Evolutionary conservation across 345 rosid species (phyloP).

Genomic region (Euphorbia peplus): DNA sequence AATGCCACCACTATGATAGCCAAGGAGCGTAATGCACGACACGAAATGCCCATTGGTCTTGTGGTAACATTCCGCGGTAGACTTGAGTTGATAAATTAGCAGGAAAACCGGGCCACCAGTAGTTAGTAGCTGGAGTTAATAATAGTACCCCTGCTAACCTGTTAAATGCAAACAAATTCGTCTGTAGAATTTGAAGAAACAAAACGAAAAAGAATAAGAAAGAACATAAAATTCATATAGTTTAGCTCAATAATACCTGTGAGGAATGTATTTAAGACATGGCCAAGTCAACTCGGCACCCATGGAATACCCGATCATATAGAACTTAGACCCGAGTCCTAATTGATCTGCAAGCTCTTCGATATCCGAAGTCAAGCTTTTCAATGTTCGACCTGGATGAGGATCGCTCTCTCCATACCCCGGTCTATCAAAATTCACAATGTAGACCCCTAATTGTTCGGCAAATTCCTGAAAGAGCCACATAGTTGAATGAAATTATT

Average conservation of each 20-base stretch:
- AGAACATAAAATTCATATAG: neutral
- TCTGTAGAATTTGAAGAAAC: neutral
- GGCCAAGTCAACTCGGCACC: constrained; percentile 22
- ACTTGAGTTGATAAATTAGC: constrained; percentile 20
- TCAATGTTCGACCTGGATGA: constrained; percentile 23
- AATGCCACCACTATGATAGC: constrained; percentile 27
- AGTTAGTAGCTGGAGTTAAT: constrained; percentile 18
- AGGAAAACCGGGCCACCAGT: constrained; percentile 32
- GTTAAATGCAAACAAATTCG: neutral
- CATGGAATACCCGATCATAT: constrained; percentile 22
- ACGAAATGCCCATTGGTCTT: constrained; percentile 21
- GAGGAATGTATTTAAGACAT: constrained; percentile 29
- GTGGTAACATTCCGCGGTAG: constrained; percentile 2
- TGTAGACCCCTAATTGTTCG: constrained; percentile 16
- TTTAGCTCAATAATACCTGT: constrained; percentile 13
- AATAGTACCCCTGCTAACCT: constrained; percentile 29
- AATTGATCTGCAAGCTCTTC: constrained; percentile 31
- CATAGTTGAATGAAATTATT: neutral
- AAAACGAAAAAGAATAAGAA: neutral
- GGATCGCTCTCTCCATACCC: constrained; percentile 35
- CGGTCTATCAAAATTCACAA: constrained; percentile 26
- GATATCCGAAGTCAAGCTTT: constrained; percentile 23
- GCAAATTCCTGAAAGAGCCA: constrained; percentile 18
- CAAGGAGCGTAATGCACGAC: constrained; percentile 25
- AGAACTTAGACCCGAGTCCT: constrained; percentile 25